These are phyloP conservation scores for Boletellus ananiceps DNA, from an alignment of 768 basidiomycete genomes.

Conservation along the genomic window DNA sequence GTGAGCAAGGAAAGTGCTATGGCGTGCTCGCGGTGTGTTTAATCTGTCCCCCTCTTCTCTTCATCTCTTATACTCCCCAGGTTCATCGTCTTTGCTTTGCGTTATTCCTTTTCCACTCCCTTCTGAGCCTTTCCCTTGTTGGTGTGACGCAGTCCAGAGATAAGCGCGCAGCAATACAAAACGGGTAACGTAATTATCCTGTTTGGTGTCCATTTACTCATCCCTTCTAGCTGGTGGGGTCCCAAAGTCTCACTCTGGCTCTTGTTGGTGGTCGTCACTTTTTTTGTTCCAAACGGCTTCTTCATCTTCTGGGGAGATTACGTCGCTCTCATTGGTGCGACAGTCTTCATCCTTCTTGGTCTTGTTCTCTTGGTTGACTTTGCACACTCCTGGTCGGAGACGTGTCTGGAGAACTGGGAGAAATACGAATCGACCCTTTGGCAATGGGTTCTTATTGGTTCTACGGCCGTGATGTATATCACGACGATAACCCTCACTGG, in stretches of 20 bases:
- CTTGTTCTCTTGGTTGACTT: constrained; percentile 97
- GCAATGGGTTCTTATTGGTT: constrained; percentile 94
- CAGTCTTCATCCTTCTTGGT: constrained; percentile 93
- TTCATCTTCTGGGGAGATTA: constrained; percentile 99
- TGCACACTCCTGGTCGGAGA: constrained; percentile 98
- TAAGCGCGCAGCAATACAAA: constrained; percentile 93
- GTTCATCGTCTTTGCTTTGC: constrained; percentile 98
- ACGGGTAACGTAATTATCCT: constrained; percentile 58
- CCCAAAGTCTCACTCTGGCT: constrained; percentile 92
- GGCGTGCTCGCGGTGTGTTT: constrained; percentile 85
- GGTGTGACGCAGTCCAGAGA: constrained; percentile 88
- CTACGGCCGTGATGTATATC: constrained; percentile 85
- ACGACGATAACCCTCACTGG: constrained; percentile 82
- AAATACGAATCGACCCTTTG: constrained; percentile 80
- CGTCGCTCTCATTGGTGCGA: constrained; percentile 85
- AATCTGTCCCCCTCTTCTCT: neutral
- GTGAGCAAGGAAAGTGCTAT: constrained; percentile 88
- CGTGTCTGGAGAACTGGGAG: constrained; percentile 95
- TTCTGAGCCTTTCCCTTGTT: constrained; percentile 74
- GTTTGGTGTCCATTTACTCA: constrained; percentile 12
- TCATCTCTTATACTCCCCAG: constrained; percentile 32
- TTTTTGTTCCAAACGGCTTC: constrained; percentile 95
- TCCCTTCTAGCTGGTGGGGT: constrained; percentile 84
- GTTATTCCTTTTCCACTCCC: constrained; percentile 79
- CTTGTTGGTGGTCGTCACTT: constrained; percentile 71